phyloP scores from a whole-genome alignment of 257 asterid species.

The Solanum raphanifolium region DNA sequence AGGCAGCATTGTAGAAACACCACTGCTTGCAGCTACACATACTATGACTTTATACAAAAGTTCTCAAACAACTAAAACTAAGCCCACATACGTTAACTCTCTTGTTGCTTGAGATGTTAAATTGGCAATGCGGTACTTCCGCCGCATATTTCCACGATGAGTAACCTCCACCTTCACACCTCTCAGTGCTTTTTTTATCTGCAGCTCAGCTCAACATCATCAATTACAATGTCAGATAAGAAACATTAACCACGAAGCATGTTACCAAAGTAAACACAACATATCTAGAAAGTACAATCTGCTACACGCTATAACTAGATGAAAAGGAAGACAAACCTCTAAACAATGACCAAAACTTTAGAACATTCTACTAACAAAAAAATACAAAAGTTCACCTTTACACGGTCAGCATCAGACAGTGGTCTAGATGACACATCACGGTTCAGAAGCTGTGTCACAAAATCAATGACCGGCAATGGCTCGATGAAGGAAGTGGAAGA shows the following conservation, averaged over 20 bases:
- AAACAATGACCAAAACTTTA: background rate
- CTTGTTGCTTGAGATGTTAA: constrained; percentile 90
- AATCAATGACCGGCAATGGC: constrained; percentile 85
- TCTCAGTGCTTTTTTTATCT: constrained; percentile 91
- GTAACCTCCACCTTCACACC: constrained; percentile 98
- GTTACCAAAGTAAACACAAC: background rate
- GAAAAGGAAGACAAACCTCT: background rate
- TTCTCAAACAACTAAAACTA: background rate
- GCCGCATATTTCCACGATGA: constrained; percentile 91
- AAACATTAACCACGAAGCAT: background rate
- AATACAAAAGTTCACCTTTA: constrained; percentile 45
- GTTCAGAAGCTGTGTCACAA: constrained; percentile 74
- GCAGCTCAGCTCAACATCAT: constrained; percentile 8
- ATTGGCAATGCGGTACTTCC: constrained; percentile 87
- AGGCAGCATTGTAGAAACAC: background rate
- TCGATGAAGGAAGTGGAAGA: constrained; percentile 96
- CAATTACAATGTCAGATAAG: too few relatives aligned
- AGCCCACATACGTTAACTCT: constrained; percentile 62
- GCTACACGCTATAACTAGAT: background rate
- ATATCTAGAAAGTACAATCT: background rate
- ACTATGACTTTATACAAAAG: background rate
- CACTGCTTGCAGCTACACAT: background rate
- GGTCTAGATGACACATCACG: constrained; percentile 71
- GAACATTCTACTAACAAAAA: background rate
- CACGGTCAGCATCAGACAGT: constrained; percentile 89